Conservation (phyloP, 805 yeast species). For the Wickerhamiella lipophila region DNA sequence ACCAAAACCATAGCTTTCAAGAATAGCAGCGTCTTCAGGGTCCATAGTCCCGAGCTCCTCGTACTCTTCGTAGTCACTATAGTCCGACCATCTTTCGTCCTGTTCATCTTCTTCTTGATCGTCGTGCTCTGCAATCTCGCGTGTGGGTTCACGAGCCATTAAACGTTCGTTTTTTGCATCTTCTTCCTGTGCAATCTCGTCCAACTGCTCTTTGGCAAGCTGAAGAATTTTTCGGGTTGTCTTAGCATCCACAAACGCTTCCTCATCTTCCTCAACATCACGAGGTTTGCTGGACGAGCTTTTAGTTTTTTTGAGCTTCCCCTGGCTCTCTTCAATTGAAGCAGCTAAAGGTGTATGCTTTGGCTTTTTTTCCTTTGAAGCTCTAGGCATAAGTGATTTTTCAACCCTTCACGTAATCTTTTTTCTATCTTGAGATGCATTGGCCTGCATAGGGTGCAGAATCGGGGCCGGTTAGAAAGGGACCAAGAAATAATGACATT, state of each 20-base stretch:
- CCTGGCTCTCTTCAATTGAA: conserved; percentile 64
- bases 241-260: conserved; percentile 62
- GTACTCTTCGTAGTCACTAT: conserved; percentile 34
- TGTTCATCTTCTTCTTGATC: conserved; percentile 37
- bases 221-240: conserved; percentile 75
- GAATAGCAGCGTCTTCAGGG: conserved; percentile 72
- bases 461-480: background rate
- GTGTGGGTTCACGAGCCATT: conserved; percentile 24
- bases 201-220: conserved; percentile 86
- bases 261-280: conserved; percentile 39
- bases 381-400: conserved; percentile 19
- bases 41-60: conserved; percentile 52
- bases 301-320: conserved; percentile 42
- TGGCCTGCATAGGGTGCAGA: background rate
- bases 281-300: conserved; percentile 21
- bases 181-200: conserved; percentile 62
- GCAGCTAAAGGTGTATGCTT: conserved; percentile 26
- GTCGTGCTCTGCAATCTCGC: conserved; percentile 37
- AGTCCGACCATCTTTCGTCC: conserved; percentile 37
- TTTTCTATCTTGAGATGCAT: conserved; percentile 1
- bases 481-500: too few relatives aligned
- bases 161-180: conserved; percentile 25
- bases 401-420: conserved; percentile 5
- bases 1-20: conserved; percentile 48
- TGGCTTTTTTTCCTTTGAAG: conserved; percentile 25